These are phyloP conservation scores for Aureobasidium melanogenum DNA, from an alignment of 2,329 filamentous ascomycete species.

Conservation along the genomic window DNA sequence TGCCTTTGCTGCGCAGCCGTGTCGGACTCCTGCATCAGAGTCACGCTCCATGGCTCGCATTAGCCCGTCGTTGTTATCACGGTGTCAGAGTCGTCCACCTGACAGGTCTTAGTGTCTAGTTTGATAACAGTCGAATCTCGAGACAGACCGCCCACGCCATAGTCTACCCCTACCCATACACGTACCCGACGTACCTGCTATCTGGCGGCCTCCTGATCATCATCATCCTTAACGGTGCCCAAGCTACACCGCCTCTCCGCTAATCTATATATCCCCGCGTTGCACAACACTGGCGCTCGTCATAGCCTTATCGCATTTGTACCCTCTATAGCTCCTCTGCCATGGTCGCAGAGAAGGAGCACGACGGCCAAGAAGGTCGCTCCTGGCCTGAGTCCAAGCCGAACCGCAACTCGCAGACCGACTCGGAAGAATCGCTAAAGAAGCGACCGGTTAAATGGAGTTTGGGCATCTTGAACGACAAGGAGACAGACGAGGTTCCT, in stretches of 20 bases:
- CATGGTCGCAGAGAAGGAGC: constrained; percentile 1
- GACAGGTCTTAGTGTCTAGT: constrained; percentile 5
- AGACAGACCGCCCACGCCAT: constrained; percentile 7
- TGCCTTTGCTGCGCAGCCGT: background rate
- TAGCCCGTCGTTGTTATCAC: background rate
- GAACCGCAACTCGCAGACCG: constrained; percentile 32
- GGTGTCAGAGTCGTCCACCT: constrained; percentile 4
- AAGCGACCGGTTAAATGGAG: constrained; percentile 37
- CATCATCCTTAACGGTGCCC: background rate
- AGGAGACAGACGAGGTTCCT: constrained; percentile 75
- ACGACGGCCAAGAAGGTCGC: background rate
- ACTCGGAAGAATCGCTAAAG: constrained; percentile 13
- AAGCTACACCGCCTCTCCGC: background rate
- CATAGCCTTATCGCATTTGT: background rate
- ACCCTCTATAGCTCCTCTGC: background rate
- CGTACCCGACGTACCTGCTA: background rate
- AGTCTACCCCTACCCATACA: background rate
- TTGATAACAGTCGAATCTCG: constrained; percentile 1
- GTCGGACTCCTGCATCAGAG: background rate
- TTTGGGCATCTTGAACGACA: constrained; percentile 77
- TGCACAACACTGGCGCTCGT: background rate
- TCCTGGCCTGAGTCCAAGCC: constrained; percentile 42
- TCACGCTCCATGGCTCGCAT: constrained; percentile 2
- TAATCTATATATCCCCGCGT: background rate
- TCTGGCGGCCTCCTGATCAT: background rate